Evolutionary conservation across 2,329 filamentous ascomycete genomes (phyloP), one percentile per base, ranked within the genome.

Genomic region (Colletotrichum zoysiae): DNA sequence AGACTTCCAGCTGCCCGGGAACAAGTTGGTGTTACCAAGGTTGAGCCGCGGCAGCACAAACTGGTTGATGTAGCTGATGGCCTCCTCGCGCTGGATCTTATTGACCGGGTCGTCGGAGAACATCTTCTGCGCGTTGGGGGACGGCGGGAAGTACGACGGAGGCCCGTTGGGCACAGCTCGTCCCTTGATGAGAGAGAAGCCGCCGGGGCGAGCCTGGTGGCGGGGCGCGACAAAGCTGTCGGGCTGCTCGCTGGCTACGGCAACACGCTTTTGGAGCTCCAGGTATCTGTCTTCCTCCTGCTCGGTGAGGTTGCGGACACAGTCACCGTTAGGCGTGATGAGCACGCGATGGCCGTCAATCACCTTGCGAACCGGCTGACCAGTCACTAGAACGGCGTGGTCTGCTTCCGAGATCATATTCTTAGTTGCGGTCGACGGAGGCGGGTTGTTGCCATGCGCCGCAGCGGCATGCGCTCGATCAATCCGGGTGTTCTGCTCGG

Each of bases 291-390:
- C 85, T 77, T 95, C 93, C 74, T 95, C 90, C 53, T 91, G 89
- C 5, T 86, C 82, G 1, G 86, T 90, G 65, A 96, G 82, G 70
- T 92, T 91, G 74, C 91, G 90, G n/a, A 95, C 85, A 78, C 92
- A 93, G 74, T 93, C 91, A 14, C 93, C 93, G 73, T 92, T 90
- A 0, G 93, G 92, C 0, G 93, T 95, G 64, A 95, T 89, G 75
- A 95, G 86, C 74, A 93, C 90, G 35, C 91, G 87, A 78, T 88
- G 86, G 67, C 89, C 90, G 73, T 92, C 90, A 2, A 90, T 84
- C 50, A 90, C 81, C 78, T 91, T 92, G 71, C 86, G 87, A 11
- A 92, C 88, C 14, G 89, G 83, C 72, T 86, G 84, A 59, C 89
- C 90, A 2, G 85, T 83, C n/a, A 86, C 82, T 8, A 92, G 83